phyloP scores from a whole-genome alignment of 805 yeast genomes.

The Wickerhamiella hasegawae region DNA sequence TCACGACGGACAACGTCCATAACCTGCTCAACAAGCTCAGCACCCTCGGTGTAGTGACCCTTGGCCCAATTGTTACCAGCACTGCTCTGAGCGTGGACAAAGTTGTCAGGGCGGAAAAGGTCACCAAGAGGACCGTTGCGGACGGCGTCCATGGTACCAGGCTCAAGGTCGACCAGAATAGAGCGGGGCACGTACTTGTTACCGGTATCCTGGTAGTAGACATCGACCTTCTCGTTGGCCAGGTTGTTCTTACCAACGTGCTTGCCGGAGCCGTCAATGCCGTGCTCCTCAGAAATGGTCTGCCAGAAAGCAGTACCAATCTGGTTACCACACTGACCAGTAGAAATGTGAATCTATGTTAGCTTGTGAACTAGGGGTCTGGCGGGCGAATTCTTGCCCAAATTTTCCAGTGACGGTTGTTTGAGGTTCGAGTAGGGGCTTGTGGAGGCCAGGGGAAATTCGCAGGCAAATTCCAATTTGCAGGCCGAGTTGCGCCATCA shows the following conservation, averaged over 20 bases:
- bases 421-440: too few species aligned
- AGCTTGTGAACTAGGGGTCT: background rate
- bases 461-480: too few species aligned
- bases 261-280: slow-evolving; percentile 23
- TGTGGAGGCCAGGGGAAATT: too few species aligned
- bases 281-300: slow-evolving; percentile 27
- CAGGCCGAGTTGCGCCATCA: too few species aligned
- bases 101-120: slow-evolving; percentile 83
- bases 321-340: slow-evolving; percentile 88
- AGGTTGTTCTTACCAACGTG: slow-evolving; percentile 15
- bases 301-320: slow-evolving; percentile 37
- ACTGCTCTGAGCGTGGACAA: slow-evolving; percentile 75
- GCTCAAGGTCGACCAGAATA: slow-evolving; percentile 82
- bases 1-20: slow-evolving; percentile 84
- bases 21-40: slow-evolving; percentile 80
- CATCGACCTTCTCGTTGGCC: slow-evolving; percentile 42
- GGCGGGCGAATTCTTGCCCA: background rate
- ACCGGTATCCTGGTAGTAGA: slow-evolving; percentile 77
- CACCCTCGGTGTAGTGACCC: slow-evolving; percentile 94
- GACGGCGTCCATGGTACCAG: slow-evolving; percentile 82
- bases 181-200: slow-evolving; percentile 91
- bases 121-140: slow-evolving; percentile 68
- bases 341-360: slow-evolving; percentile 60
- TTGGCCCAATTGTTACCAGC: slow-evolving; percentile 97
- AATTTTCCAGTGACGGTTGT: too few species aligned